Evolutionary conservation across 139 green algal genomes (phyloP), one percentile per base, ranked within the genome.

Genomic region (Chlamydomonas schloesseri): DNA sequence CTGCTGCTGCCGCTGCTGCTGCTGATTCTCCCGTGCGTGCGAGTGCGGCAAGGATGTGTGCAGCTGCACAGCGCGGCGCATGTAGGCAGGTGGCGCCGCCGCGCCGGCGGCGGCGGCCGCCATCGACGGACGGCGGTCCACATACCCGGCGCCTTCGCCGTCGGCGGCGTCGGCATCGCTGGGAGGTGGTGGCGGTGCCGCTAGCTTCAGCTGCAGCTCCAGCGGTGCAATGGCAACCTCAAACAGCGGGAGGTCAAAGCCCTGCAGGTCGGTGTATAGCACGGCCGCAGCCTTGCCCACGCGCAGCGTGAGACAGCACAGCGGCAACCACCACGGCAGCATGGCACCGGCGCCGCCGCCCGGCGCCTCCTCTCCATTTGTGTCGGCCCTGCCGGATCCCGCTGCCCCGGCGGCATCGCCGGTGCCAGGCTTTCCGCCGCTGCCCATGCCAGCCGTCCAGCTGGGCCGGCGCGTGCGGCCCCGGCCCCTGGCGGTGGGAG

Each of bases 211-310:
- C n/a, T 85, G 79, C 0, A 76, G 21, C 47, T 85, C 79, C 31
- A 85, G 47, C 13, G 79, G 79, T 26, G 79, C 37, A 1, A 85
- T 37, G 24, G 79, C 79, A 1, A 67, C 79, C 57, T 87, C 81
- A 28, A 87, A 79, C 5, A 87, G 81, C 15, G 81, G 81, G 69
- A 87, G 53, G 26, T 79, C 57, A 36, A 64, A 47, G 69, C 68
- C 81, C 81, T 87, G 68, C 68, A 73, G 18, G 21, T 85, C 79
- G n/a, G 79, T 85, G 79, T 85, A 87, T 0, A 87, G 15, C 69
- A 87, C 69, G 14, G 53, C 81, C 50, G 81, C 81, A 34, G 81
- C 81, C 53, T 79, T 87, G 50, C 42, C 53, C 0, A 79, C 69
- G 11, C 58, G 71, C 36, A 82, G 42, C 67, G 58, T 88, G 4